Evolutionary conservation across 257 asterid genomes (phyloP).

Genomic region (Striga asiatica): DNA sequence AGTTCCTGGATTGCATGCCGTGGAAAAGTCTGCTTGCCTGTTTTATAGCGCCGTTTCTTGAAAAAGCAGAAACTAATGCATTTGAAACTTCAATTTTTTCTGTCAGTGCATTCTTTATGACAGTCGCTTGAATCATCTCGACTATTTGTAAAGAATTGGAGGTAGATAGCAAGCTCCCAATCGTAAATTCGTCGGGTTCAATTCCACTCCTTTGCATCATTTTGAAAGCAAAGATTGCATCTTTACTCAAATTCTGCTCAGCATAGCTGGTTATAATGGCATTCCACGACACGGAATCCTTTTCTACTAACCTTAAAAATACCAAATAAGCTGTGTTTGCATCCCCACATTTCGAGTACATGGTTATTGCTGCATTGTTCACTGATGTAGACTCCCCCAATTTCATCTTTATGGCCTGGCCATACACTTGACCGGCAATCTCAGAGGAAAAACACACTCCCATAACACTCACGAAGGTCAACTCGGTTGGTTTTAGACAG

Average conservation of each 20-base stretch:
- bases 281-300: constrained; percentile 71
- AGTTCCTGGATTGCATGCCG: constrained; percentile 35
- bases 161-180: constrained; percentile 63
- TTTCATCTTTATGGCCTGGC: constrained; percentile 39
- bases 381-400: constrained; percentile 46
- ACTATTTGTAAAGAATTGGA: constrained; percentile 29
- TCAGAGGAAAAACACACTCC: constrained; percentile 34
- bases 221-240: constrained; percentile 31
- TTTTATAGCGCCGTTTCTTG: constrained; percentile 33
- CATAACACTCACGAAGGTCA: constrained; percentile 62
- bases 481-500: constrained; percentile 51
- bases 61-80: constrained; percentile 61
- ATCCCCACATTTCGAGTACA: constrained; percentile 57
- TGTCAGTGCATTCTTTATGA: constrained; percentile 43
- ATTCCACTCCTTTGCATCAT: constrained; percentile 51
- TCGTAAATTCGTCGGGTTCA: constrained; percentile 61
- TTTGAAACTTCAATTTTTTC: constrained; percentile 59
- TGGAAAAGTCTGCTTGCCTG: constrained; percentile 41
- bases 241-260: constrained; percentile 28
- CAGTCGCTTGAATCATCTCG: constrained; percentile 55
- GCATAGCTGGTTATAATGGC: constrained; percentile 60
- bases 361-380: constrained; percentile 63
- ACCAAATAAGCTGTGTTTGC: constrained; percentile 32
- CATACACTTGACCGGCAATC: constrained; percentile 49
- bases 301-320: constrained; percentile 34